Percentiles rank a stretch among this genome's conserved stretches.
Conservation (phyloP, 78 protist species). For the Dictyostelium purpureum region DNA sequence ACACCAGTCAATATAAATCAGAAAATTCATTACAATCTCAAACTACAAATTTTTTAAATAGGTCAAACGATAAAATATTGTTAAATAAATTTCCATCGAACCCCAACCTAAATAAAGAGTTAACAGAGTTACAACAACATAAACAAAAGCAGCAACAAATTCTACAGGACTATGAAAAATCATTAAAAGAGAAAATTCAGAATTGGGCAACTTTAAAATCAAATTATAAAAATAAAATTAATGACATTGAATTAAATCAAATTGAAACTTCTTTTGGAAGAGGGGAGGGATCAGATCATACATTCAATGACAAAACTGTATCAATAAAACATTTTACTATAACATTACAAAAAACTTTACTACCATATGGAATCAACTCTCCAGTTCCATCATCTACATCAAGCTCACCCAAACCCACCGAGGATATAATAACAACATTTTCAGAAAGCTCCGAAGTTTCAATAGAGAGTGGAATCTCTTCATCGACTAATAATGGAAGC, state of each 20-base stretch:
- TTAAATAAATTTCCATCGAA: too few relatives aligned
- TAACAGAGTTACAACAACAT: not conserved
- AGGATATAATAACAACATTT: not conserved
- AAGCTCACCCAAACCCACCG: not conserved
- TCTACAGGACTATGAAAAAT: not conserved
- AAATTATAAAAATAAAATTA: not conserved
- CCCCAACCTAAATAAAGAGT: too few relatives aligned
- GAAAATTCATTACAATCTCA: not conserved
- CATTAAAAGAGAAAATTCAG: not conserved
- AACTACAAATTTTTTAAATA: not conserved
- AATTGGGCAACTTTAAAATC: slow-evolving; percentile 17
- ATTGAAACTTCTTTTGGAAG: slow-evolving; percentile 49
- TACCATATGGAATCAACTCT: not conserved
- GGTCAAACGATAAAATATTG: too few relatives aligned
- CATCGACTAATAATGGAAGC: not conserved
- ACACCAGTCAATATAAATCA: not conserved
- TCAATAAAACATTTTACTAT: slow-evolving; percentile 2
- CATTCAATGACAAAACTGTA: not conserved
- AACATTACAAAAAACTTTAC: not conserved
- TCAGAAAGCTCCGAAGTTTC: not conserved
- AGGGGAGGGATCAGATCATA: not conserved
- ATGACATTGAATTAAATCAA: slow-evolving; percentile 42
- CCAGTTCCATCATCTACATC: not conserved
- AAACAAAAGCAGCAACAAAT: not conserved
- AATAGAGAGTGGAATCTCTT: not conserved